Evolutionary conservation across 306 rosid species (phyloP), one percentile per base, ranked within the genome.

Genomic region (Acmispon strigosus): DNA sequence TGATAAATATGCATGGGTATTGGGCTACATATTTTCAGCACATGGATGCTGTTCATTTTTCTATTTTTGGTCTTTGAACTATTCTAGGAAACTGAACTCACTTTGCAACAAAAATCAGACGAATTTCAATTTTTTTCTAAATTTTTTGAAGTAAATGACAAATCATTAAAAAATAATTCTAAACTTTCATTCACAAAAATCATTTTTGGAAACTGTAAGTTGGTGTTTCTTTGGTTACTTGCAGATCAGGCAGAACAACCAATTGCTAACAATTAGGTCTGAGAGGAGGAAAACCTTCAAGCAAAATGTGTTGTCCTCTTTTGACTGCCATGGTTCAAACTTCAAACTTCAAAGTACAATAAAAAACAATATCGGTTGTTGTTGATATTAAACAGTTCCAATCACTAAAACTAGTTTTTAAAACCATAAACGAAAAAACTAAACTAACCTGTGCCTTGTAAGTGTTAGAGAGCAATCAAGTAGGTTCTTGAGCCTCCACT

Each of bases 401-500:
- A 68, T 51, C 36, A 32, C 55, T 48, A 29, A 13, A 51, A 48
- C 67, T 54, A 62, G 44, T 54, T 39, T 42, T 41, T 51, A 41
- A 43, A 66, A 44, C 56, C 55, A 62, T 16, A 6, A 56, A 62
- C 17, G 12, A 72, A 29, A 62, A 32, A 50, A 78, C 44, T 77
- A 58, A 78, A 69, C 50, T 67, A 57, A 84, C 91, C 91, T 82
- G 79, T 60, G 57, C 76, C 82, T 72, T 55, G 80, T 44, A 59
- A 60, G 66, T 55, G 80, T 44, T 54, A 60, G 66, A 24, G 14
- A 10, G 75, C 67, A 24, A 62, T 81, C 77, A 44, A 52, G 57
- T 51, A 56, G 70, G 67, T 78, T 70, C 83, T 62, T 75, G 78
- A 50, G 66, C 69, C 66, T 66, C 75, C 72, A 72, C 90, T 14